phyloP scores from a whole-genome alignment of 2,329 filamentous ascomycete species.

The Pseudocercospora cruenta region DNA sequence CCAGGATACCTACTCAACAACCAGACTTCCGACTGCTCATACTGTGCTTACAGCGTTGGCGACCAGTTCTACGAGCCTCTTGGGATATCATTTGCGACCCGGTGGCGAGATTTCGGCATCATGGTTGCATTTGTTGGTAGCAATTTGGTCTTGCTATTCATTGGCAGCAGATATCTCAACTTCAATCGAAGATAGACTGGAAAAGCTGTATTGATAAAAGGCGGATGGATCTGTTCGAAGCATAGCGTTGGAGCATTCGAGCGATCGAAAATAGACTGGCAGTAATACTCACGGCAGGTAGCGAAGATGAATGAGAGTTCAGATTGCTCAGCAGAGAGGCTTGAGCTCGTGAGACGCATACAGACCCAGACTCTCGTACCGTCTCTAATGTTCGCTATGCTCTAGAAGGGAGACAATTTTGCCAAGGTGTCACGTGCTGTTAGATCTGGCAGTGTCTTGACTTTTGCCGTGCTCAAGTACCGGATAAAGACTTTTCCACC shows the following conservation, averaged over 20 bases:
- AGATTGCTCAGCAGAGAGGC: too few species aligned
- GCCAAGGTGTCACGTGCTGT: background rate
- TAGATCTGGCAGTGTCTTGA: background rate
- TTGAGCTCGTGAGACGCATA: background rate
- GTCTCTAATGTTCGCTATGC: too few species aligned
- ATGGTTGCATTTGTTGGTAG: constrained; percentile 74
- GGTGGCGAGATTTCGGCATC: constrained; percentile 85
- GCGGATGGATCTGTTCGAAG: background rate
- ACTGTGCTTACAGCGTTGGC: constrained; percentile 79
- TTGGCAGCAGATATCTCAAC: constrained; percentile 54
- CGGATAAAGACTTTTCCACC: background rate
- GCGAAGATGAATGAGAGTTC: too few species aligned
- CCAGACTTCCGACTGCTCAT: constrained; percentile 69
- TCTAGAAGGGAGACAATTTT: too few species aligned
- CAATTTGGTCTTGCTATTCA: constrained; percentile 69
- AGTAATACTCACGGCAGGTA: background rate
- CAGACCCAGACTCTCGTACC: background rate
- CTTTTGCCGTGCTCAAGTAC: constrained; percentile 1
- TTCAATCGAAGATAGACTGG: constrained; percentile 44
- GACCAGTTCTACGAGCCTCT: constrained; percentile 78
- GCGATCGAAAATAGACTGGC: background rate
- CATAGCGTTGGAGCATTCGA: background rate
- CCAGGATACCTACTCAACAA: constrained; percentile 72
- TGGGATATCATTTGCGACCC: constrained; percentile 65
- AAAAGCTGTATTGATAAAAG: background rate